Evolutionary conservation across 345 rosid species (phyloP).

Genomic region (Rhodomyrtus tomentosa): DNA sequence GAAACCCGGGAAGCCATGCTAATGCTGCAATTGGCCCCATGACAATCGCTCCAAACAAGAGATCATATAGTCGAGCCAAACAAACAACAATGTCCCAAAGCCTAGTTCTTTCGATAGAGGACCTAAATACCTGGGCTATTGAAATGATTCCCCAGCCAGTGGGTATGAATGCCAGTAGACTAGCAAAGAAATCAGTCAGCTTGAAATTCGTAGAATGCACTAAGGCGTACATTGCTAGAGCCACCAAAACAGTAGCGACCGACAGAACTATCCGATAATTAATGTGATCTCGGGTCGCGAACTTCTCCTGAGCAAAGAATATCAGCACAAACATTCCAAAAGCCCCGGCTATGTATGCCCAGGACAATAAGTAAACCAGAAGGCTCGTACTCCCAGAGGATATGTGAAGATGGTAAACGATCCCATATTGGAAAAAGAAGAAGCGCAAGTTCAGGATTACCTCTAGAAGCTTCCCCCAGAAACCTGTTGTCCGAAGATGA

Average conservation of each 20-base stretch:
- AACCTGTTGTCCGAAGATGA: background rate
- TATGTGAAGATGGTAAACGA: background rate
- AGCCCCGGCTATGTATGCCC: background rate
- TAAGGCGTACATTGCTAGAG: background rate
- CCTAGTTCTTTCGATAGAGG: background rate
- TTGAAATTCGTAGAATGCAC: background rate
- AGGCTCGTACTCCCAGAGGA: background rate
- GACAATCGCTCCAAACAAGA: background rate
- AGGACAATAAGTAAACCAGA: background rate
- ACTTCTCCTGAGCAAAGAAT: background rate
- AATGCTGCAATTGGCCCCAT: background rate
- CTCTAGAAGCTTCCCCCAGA: background rate
- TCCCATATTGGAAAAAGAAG: conserved; percentile 1
- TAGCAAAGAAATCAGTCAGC: background rate
- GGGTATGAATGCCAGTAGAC: background rate
- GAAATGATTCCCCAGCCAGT: conserved; percentile 2
- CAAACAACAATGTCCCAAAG: background rate
- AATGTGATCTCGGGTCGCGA: background rate
- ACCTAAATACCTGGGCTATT: background rate
- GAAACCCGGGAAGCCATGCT: background rate
- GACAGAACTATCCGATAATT: background rate
- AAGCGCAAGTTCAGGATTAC: background rate
- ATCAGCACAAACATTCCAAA: background rate
- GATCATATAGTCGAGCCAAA: background rate
- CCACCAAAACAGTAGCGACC: background rate